Percentiles rank a stretch among this genome's conserved stretches.
These are phyloP conservation scores for Leucocoprinus leucothites DNA, from an alignment of 768 basidiomycete species.

Conservation along the genomic window DNA sequence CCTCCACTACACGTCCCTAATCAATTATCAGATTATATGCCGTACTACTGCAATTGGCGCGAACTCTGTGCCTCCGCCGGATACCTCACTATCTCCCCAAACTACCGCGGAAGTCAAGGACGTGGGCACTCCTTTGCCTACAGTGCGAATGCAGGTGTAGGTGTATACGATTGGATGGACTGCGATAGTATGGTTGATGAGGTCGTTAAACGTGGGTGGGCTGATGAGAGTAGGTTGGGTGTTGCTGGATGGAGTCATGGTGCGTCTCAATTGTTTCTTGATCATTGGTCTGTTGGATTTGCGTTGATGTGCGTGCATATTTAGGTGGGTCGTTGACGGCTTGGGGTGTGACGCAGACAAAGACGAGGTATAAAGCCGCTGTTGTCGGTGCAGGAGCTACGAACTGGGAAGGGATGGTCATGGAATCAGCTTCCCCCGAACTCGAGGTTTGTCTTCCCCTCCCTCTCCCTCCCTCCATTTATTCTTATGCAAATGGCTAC, in stretches of 20 bases:
- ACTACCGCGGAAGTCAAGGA: slow-evolving; percentile 36
- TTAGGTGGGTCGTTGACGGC: slow-evolving; percentile 31
- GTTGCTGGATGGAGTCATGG: slow-evolving; percentile 37
- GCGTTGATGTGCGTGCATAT: not conserved
- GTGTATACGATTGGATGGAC: slow-evolving; percentile 28
- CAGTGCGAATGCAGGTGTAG: slow-evolving; percentile 27
- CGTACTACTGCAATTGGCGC: slow-evolving; percentile 36
- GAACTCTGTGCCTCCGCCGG: slow-evolving; percentile 31
- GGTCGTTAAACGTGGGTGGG: slow-evolving; percentile 27
- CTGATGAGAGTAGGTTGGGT: slow-evolving; percentile 27
- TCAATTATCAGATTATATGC: slow-evolving; percentile 30
- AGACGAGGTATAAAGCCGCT: slow-evolving; percentile 32
- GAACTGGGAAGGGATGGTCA: slow-evolving; percentile 35
- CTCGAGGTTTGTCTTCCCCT: slow-evolving; percentile 23
- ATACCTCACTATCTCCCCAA: slow-evolving; percentile 33
- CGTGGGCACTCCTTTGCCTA: slow-evolving; percentile 30
- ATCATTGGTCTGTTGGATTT: not conserved
- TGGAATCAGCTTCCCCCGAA: slow-evolving; percentile 32
- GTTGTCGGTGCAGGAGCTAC: slow-evolving; percentile 32
- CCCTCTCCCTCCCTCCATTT: not conserved
- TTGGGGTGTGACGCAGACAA: slow-evolving; percentile 33
- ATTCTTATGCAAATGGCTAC: not conserved
- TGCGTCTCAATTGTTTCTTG: slow-evolving; percentile 9
- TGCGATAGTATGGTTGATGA: slow-evolving; percentile 36
- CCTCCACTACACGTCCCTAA: not conserved